Percentiles rank a stretch among this genome's conserved stretches.
These are phyloP conservation scores for Lodderomyces jiufengensis DNA, from an alignment of 1,139 yeast species.

Conservation along the genomic window DNA sequence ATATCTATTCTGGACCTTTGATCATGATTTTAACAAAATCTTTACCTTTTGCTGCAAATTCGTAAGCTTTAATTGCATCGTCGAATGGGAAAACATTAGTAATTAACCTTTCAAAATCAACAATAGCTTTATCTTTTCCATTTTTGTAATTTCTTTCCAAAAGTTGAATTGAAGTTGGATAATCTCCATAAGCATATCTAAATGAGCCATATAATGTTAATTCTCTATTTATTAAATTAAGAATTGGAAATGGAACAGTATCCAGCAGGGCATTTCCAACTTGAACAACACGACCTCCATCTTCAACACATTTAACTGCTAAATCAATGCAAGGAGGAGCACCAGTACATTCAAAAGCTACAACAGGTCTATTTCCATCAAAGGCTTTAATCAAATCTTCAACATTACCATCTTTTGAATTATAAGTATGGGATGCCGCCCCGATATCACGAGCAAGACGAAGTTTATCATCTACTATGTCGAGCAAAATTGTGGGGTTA, in stretches of 20 bases:
- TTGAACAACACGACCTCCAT: constrained; percentile 69
- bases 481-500: constrained; percentile 60
- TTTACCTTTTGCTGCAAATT: constrained; percentile 50
- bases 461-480: constrained; percentile 57
- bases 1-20: constrained; percentile 42
- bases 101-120: constrained; percentile 55
- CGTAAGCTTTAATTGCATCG: constrained; percentile 80
- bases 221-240: constrained; percentile 68
- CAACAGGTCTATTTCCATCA: constrained; percentile 48
- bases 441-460: constrained; percentile 55
- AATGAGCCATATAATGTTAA: constrained; percentile 69
- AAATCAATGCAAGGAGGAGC: constrained; percentile 65
- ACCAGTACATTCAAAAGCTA: constrained; percentile 72
- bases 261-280: constrained; percentile 73
- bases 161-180: constrained; percentile 67
- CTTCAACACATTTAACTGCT: constrained; percentile 54
- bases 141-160: constrained; percentile 57
- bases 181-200: constrained; percentile 80
- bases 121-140: constrained; percentile 47
- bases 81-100: constrained; percentile 74
- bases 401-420: constrained; percentile 45
- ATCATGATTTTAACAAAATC: constrained; percentile 46
- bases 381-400: constrained; percentile 34
- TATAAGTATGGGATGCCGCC: constrained; percentile 57
- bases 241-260: constrained; percentile 64